phyloP scores from a whole-genome alignment of 2,329 filamentous ascomycete genomes.

The Aspergillus ochraceoroseus region DNA sequence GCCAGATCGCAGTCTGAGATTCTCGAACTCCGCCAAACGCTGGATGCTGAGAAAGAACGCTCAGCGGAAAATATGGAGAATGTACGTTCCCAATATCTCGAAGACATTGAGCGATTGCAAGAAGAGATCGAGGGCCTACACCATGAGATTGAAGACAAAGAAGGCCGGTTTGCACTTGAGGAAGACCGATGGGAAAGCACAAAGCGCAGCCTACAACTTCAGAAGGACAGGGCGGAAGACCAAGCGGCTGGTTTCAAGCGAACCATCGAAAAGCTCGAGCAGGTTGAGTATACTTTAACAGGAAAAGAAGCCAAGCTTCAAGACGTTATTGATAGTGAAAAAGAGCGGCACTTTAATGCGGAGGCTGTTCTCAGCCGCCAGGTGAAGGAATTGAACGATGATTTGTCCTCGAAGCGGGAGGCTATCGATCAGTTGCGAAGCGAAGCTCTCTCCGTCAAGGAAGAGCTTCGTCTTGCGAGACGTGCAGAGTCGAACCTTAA shows the following conservation, averaged over 20 bases:
- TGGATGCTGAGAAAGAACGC: conserved; percentile 54
- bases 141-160: conserved; percentile 62
- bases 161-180: conserved; percentile 65
- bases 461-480: conserved; percentile 65
- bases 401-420: conserved; percentile 63
- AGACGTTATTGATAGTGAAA: conserved; percentile 64
- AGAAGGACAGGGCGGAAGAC: conserved; percentile 63
- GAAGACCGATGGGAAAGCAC: conserved; percentile 68
- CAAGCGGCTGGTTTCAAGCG: conserved; percentile 63
- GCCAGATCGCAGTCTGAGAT: conserved; percentile 43
- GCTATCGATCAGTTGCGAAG: conserved; percentile 60
- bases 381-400: conserved; percentile 67
- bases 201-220: conserved; percentile 59
- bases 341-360: conserved; percentile 65
- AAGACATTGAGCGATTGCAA: conserved; percentile 52
- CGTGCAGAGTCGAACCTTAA: conserved; percentile 58
- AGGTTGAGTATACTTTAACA: conserved; percentile 62
- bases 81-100: conserved; percentile 52
- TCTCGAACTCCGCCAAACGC: conserved; percentile 46
- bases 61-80: conserved; percentile 58
- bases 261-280: conserved; percentile 65
- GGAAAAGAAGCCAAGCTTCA: conserved; percentile 64
- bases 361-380: conserved; percentile 67
- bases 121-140: conserved; percentile 58
- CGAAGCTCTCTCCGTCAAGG: conserved; percentile 61